Evolutionary conservation across 371 early-diverging fungal genomes (phyloP).

Genomic region (Neoconidiobolus thromboides): DNA sequence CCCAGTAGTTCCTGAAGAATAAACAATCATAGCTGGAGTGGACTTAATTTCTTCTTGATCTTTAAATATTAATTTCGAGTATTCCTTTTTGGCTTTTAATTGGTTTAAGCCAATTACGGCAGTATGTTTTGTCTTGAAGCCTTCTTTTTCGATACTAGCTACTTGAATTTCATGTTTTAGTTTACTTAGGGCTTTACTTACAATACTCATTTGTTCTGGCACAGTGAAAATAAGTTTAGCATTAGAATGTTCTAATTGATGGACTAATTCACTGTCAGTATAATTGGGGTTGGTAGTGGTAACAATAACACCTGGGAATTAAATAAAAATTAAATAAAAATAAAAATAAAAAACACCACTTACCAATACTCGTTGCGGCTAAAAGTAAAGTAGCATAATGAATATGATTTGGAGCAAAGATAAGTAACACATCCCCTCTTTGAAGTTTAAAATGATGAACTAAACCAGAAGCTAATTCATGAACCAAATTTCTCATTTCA

Average conservation of each 20-base stretch:
- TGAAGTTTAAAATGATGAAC: neutral
- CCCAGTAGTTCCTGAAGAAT: slow-evolving; percentile 69
- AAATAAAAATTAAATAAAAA: slow-evolving; percentile 21
- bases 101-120: slow-evolving; percentile 9
- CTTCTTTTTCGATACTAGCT: slow-evolving; percentile 8
- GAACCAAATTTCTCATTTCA: neutral
- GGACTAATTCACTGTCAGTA: slow-evolving; percentile 47
- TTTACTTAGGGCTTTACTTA: slow-evolving; percentile 18
- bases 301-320: slow-evolving; percentile 25
- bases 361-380: slow-evolving; percentile 7
- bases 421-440: slow-evolving; percentile 41
- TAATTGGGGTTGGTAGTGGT: slow-evolving; percentile 59
- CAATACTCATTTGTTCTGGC: slow-evolving; percentile 18
- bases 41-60: slow-evolving; percentile 11
- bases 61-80: neutral
- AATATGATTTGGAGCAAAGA: slow-evolving; percentile 52
- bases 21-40: slow-evolving; percentile 60
- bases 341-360: neutral
- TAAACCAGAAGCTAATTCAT: neutral
- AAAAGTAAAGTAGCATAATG: slow-evolving; percentile 11
- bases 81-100: neutral
- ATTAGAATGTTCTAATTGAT: slow-evolving; percentile 43
- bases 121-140: slow-evolving; percentile 8
- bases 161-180: neutral
- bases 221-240: slow-evolving; percentile 25